Base-by-base conservation (phyloP, 805 yeast genomes). In the Grigorovia jiainica region DNA sequence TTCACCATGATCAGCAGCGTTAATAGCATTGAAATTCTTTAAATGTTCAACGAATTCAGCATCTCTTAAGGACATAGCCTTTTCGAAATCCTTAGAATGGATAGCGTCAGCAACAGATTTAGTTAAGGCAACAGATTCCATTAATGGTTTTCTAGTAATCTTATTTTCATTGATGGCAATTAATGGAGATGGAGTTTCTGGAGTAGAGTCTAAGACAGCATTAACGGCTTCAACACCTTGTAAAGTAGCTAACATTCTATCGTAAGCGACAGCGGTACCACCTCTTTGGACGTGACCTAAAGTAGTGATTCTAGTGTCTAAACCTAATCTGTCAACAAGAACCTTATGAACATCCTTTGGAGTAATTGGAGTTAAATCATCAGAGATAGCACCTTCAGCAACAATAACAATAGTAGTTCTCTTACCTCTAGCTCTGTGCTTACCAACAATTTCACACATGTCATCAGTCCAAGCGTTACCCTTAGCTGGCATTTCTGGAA, bases 231-330 rank as follows among this genome's bases (percentile, higher is more conserved):
- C 89, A 37, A 81, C 87, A 65, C 89, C 90, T 67, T 82, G 90
- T 48, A 82, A 57, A 18, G 90, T 82, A 29, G 87, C 87, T 47
- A 82, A 62, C 54, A 76, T 61, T 53, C 90, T 67, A 58, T 82
- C 90, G 52, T 66, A 78, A 1, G 87, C 86, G 38, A 79, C 86
- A 1, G 90, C 87, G 18, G 82, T 71, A 55, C 90, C 90, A 65
- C 90, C 90, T 66, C 90, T 71, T 65, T 82, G 90, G 34, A 82
- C 89, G 51, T 82, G 90, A 19, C 90, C 90, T 52, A 82, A 65
- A 4, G 82, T 79, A 39, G 90, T 82, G 52, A 81, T 72, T 65
- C 94, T 71, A 5, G 90, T 82, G 57, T 83, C 94, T 40, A 83
- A 64, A 9, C 87, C 87, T 45, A 82, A 63, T 48, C 71, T 75